Conservation (phyloP, 2,329 filamentous ascomycete species). For the Neonectria punicea region DNA sequence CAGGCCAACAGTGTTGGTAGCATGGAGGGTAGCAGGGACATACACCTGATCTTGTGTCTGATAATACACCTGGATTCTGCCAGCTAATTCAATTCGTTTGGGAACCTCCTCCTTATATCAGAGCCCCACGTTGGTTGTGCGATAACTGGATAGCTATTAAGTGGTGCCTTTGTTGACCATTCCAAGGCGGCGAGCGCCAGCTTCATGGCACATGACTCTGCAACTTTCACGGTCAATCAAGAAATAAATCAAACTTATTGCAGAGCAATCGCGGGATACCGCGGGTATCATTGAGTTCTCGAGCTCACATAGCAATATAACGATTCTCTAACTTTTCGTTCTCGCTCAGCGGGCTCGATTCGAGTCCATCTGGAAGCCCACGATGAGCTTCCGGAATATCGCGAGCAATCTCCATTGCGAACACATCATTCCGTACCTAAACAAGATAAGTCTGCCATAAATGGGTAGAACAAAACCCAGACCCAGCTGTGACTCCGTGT, state of each 20-base stretch:
- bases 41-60: not conserved
- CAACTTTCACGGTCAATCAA: not conserved
- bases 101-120: not conserved
- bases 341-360: constrained; percentile 20
- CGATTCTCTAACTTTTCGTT: constrained; percentile 39
- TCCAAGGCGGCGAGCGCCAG: not conserved
- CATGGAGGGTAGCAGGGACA: not conserved
- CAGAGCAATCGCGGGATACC: constrained; percentile 36
- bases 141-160: not conserved
- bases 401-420: constrained; percentile 31
- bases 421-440: constrained; percentile 18
- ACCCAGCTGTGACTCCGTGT: constrained; percentile 37
- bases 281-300: constrained; percentile 42
- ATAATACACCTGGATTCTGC: not conserved
- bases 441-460: constrained; percentile 27
- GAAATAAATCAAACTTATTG: constrained; percentile 14
- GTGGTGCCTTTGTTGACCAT: not conserved
- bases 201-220: not conserved
- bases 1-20: not conserved
- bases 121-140: too few species aligned
- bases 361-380: not conserved
- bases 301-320: constrained; percentile 34
- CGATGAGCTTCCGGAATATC: constrained; percentile 1
- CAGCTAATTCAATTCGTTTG: not conserved
- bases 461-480: constrained; percentile 33